Base-by-base conservation (phyloP, 2,329 filamentous ascomycete species). In the Aquanectria penicillioides region DNA sequence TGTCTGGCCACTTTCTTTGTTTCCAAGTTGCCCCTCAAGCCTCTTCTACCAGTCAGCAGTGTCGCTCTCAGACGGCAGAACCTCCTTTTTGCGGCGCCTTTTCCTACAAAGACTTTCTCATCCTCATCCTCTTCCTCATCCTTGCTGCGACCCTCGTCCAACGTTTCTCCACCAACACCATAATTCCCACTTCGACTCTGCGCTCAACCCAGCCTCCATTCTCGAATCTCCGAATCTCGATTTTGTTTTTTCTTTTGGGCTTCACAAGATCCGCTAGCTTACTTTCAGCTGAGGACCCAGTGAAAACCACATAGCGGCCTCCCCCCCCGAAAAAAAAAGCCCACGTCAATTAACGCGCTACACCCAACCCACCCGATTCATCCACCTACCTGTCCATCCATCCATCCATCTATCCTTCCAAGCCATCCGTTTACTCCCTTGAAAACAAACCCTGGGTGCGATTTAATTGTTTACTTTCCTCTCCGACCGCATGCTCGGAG, bases 271-370 rank as follows among this genome's bases (percentile, higher is more conserved):
- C 44, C 29, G 7, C 41, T 46, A 36, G 29, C 37, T 36, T 37
- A 20, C 34, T 36, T 34, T 17, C 15, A 50, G n/a, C 41, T 41
- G 25, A 29, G 36, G 13, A 41, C 31, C 41, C 23, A 15, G 33
- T 26, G 26, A 38, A 36, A 18, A 43, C 20, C 15, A 38, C 33
- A 44, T 25, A 51, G 48, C 55, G 41, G 48, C 29, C 17, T 48
- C n/a, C 8, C 11, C 41, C 41, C 17, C 9, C 17, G 22, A 22
- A 46, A 36, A n/a, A n/a, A n/a, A n/a, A n/a, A n/a, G n/a, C 50
- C 50, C 40, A 46, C 41, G 41, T 52, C 55, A 59, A 59, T 59
- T 38, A 59, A 55, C 56, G 56, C 56, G 56, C 56, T 59, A 49
- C 55, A 43, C 40, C 31, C 37, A 55, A 38, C 34, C 40, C 54